Evolutionary conservation across 2,329 filamentous ascomycete species (phyloP), one percentile per base, ranked within the genome.

Genomic region (Cladorrhinum sp.): DNA sequence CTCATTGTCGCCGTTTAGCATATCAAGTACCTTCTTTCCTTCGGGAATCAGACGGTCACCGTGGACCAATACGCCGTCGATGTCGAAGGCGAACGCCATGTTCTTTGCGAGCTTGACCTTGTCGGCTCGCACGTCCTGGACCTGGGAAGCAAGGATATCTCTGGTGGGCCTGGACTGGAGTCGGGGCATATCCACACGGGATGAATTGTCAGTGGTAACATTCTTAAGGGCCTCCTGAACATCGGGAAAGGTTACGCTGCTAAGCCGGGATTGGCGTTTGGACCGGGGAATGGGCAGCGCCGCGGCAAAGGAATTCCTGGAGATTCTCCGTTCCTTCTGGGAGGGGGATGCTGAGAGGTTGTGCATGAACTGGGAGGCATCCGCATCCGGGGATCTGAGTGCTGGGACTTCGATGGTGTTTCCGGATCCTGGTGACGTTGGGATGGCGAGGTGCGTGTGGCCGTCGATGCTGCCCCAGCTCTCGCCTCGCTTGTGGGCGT

Each of bases 21-120:
- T 89, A 72, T 88, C 84, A 41, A 90, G 82, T 13, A 83, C 85
- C 60, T 84, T 81, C 69, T 83, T 79, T 62, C 85, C 87, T 75
- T 90, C 83, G 48, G 86, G 85, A 64, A 91, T 90, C 61, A 89
- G 76, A 60, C 87, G 80, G 75, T 88, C 87, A 69, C 87, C 87
- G 74, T 90, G 88, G 59, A 90, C 88, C 23, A 91, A 79, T 61
- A 92, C 88, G 78, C 88, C 89, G 68, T 92, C 90, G 62, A 89
- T 88, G 74, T 92, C 90, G 65, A 92, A 93, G 69, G 87, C 89
- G 66, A 92, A 92, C 6, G 87, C 87, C 87, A 92, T 91, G 77
- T 91, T 87, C 81, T 91, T 91, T 61, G 87, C 88, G 60, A 82
- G 81, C 27, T 76, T 76, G 16, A 89, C 88, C 77, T 89, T 90